These are phyloP conservation scores for Phytophthora parvispora DNA, from an alignment of 352 stramenopile species.

Conservation along the genomic window DNA sequence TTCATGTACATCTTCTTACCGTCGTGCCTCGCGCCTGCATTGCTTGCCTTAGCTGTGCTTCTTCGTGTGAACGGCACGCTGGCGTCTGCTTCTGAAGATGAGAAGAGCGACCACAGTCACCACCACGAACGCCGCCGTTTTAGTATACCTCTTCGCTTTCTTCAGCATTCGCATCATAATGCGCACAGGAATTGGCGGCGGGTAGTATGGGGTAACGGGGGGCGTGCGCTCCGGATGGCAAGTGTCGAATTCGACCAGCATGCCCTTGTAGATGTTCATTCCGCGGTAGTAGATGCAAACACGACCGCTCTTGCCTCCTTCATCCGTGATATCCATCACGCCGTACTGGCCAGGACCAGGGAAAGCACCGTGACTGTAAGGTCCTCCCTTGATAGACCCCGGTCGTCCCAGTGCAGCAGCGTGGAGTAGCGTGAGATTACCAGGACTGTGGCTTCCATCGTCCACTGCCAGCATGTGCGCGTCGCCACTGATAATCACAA, in stretches of 20 bases:
- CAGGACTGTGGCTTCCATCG: conserved; percentile 77
- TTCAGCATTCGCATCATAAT: conserved; percentile 65
- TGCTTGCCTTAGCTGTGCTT: conserved; percentile 36
- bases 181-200: conserved; percentile 66
- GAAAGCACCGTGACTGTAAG: conserved; percentile 89
- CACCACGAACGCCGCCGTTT: conserved; percentile 18
- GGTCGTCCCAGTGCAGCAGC: conserved; percentile 83
- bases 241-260: conserved; percentile 81
- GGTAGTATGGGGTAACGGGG: conserved; percentile 62
- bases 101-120: conserved; percentile 24
- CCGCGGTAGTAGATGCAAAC: conserved; percentile 82
- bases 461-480: conserved; percentile 93
- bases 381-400: conserved; percentile 87
- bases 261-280: conserved; percentile 62
- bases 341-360: conserved; percentile 85
- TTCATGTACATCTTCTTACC: not conserved
- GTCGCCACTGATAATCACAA: conserved; percentile 89
- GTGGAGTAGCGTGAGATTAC: conserved; percentile 84
- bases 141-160: conserved; percentile 56
- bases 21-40: not conserved
- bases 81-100: conserved; percentile 27
- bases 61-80: conserved; percentile 26
- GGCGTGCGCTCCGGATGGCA: conserved; percentile 79
- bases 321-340: conserved; percentile 84
- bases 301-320: conserved; percentile 61